phyloP scores from a whole-genome alignment of 1,284 basidiomycete species.

The Trichosporon sp. region DNA sequence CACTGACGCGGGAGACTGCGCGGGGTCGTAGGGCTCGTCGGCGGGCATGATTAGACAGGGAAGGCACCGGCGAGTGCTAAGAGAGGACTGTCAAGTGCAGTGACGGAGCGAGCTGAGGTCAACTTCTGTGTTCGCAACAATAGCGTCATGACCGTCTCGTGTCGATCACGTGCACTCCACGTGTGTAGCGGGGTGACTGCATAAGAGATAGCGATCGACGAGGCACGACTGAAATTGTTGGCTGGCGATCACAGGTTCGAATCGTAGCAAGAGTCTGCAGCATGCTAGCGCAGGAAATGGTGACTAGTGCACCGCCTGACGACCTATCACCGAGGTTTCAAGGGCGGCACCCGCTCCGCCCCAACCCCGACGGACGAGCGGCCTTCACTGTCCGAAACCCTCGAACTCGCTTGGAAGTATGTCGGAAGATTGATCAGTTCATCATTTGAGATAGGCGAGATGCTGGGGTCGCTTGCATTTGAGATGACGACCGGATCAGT shows the following conservation, averaged over 20 bases:
- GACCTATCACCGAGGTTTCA: background rate
- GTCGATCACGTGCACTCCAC: background rate
- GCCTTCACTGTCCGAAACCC: background rate
- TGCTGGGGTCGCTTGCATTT: background rate
- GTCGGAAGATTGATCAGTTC: background rate
- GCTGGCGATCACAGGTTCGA: background rate
- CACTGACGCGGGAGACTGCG: constrained; percentile 10
- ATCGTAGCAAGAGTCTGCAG: background rate
- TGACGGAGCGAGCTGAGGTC: background rate
- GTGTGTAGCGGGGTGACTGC: background rate
- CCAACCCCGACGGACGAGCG: background rate
- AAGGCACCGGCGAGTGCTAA: background rate
- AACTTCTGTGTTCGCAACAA: background rate
- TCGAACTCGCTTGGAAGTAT: background rate
- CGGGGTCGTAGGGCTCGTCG: constrained; percentile 21
- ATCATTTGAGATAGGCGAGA: background rate
- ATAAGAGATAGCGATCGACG: background rate
- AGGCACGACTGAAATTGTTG: background rate
- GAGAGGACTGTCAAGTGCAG: background rate
- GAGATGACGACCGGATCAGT: background rate
- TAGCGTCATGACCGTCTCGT: background rate
- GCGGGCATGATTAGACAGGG: constrained; percentile 9
- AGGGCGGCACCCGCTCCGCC: background rate
- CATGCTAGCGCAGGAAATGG: background rate
- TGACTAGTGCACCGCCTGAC: background rate